Base-by-base conservation (phyloP, 1,284 basidiomycete genomes). In the Vanrija pseudolonga region DNA sequence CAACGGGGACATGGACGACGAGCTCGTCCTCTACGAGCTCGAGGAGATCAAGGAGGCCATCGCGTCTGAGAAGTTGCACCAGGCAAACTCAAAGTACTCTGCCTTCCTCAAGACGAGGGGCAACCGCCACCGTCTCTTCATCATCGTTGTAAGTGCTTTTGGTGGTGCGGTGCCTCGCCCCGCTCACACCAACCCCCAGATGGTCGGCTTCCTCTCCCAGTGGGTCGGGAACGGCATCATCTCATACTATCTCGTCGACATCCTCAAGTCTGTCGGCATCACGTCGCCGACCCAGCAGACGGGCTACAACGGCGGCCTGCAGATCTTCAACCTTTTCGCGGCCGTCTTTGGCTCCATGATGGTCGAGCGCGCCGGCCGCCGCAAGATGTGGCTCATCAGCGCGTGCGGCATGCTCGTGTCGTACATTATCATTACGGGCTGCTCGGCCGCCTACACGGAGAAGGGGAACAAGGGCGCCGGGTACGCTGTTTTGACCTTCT, bases 41-140 rank as follows among this genome's bases (percentile, higher is more conserved):
- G 50, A 53, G 44, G 63, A 62, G 53, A 55, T 61, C 53, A 57
- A 61, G 44, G 52, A 72, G 36, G 64, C 72, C 2, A 60, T 72
- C 47, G 50, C 78, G 49, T 84, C 83, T 61, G 88, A 90, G 69
- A 80, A 39, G 3, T 23, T 19, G 15, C 37, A 40, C 24, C 41
- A 22, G 9, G 37, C 26, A 3, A 37, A 3, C 20, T 22, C 52
- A 12, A 4, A 15, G 7, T 55, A 45, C 45, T 38, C 57, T 19
- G 55, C 56, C 24, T 59, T 59, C 45, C 17, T 76, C 61, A 47
- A 47, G 37, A 74, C 68, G n/a, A 65, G 55, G 20, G 75, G 75
- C 1, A 76, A 77, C 57, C 61, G 81, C 47, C 77, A 72, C 46
- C 73, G 82, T 5, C 56, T 83, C 24, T 45, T 80, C 23, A 76